Percentiles rank a stretch among this genome's conserved stretches.
Conservation (phyloP, 208 protist species). For the Crithidia acanthocephali region DNA sequence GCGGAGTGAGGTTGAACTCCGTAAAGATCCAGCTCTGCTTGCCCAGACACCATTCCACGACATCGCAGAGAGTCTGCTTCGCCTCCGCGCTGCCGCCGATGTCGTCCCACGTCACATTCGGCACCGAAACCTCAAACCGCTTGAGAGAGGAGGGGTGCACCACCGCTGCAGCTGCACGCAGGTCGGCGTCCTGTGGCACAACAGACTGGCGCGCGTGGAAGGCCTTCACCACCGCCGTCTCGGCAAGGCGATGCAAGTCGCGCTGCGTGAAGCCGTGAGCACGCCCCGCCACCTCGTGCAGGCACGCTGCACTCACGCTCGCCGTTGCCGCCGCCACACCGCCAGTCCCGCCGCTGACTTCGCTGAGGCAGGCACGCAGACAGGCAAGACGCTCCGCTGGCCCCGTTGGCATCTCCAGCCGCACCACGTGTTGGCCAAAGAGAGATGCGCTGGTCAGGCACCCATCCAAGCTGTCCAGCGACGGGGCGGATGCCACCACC, state of each 20-base stretch:
- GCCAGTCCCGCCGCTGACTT: background rate
- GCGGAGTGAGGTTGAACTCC: slow-evolving; percentile 93
- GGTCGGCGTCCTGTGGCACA: slow-evolving; percentile 25
- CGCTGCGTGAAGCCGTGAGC: slow-evolving; percentile 70
- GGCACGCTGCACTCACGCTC: slow-evolving; percentile 14
- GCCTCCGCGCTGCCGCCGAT: slow-evolving; percentile 95
- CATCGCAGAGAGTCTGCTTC: slow-evolving; percentile 92
- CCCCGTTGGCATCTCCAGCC: slow-evolving; percentile 23
- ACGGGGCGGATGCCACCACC: slow-evolving; percentile 41
- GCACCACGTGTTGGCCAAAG: slow-evolving; percentile 28
- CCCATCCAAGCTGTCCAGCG: slow-evolving; percentile 34
- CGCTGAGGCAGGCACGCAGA: slow-evolving; percentile 28
- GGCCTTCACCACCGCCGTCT: slow-evolving; percentile 39
- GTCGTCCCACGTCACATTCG: slow-evolving; percentile 91
- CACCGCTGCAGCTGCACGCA: slow-evolving; percentile 32
- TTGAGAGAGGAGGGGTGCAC: slow-evolving; percentile 66
- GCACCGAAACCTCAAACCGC: slow-evolving; percentile 83
- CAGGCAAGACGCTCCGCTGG: slow-evolving; percentile 32
- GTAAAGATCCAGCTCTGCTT: slow-evolving; percentile 92
- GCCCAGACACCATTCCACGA: slow-evolving; percentile 90
- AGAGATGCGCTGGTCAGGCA: slow-evolving; percentile 28
- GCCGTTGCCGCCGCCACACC: background rate
- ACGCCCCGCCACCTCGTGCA: slow-evolving; percentile 37
- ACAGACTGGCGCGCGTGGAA: slow-evolving; percentile 36
- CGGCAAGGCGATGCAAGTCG: slow-evolving; percentile 52